Conservation (phyloP, 805 yeast species). For the Lipomyces lipofer region DNA sequence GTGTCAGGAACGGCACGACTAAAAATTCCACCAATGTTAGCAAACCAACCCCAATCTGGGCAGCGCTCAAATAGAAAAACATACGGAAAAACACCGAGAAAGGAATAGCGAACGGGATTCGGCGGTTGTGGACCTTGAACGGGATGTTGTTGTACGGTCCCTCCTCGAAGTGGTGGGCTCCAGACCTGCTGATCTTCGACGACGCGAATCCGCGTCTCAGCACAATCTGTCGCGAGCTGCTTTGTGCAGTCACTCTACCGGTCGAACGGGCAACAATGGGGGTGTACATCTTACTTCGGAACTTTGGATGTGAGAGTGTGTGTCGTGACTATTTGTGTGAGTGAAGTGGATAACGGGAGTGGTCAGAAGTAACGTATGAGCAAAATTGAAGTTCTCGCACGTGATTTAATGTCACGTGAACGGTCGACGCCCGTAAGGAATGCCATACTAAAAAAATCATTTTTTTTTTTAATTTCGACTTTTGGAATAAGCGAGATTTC, state of each 20-base stretch:
- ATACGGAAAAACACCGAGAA: conserved; percentile 24
- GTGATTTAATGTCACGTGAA: too few relatives aligned
- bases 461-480: too few relatives aligned
- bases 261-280: conserved; percentile 22
- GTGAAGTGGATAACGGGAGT: background rate
- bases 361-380: too few relatives aligned
- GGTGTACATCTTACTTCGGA: conserved; percentile 14
- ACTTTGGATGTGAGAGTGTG: background rate
- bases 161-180: conserved; percentile 57
- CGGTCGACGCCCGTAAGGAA: too few relatives aligned
- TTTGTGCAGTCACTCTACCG: conserved; percentile 14
- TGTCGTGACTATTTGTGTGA: background rate
- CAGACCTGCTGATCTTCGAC: conserved; percentile 41
- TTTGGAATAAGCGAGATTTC: too few relatives aligned
- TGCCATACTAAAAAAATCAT: too few relatives aligned
- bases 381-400: too few relatives aligned
- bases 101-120: conserved; percentile 39
- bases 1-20: conserved; percentile 30
- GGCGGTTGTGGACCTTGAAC: conserved; percentile 90
- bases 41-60: background rate
- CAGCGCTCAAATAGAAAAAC: background rate
- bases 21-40: conserved; percentile 5
- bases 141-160: conserved; percentile 94
- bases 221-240: conserved; percentile 20
- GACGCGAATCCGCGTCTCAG: conserved; percentile 39